Evolutionary conservation across 2,329 filamentous ascomycete genomes (phyloP).

Genomic region (Beauveria varroae): DNA sequence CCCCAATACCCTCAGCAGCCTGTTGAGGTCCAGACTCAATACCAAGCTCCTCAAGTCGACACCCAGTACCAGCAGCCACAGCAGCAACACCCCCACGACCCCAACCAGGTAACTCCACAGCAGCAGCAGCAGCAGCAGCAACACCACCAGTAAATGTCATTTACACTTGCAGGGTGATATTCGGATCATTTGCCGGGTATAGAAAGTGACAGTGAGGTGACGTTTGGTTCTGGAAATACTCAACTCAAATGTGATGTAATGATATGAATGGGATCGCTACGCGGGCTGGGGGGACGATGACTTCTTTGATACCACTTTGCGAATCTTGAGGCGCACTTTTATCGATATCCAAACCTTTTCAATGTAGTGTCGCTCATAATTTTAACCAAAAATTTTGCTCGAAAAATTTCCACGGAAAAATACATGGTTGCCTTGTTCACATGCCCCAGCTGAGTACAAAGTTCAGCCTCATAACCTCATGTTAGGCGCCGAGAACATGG

Average conservation of each 20-base stretch:
- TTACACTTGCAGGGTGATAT: not conserved
- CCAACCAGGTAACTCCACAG: constrained; percentile 15
- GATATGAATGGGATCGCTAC: not conserved
- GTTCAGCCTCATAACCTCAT: not conserved
- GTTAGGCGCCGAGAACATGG: constrained; percentile 1
- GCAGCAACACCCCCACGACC: constrained; percentile 4
- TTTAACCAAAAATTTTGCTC: not conserved
- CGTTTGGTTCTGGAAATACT: not conserved
- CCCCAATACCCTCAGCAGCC: constrained; percentile 9
- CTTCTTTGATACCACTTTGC: constrained; percentile 9
- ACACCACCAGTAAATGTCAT: not conserved
- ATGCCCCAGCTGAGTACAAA: not conserved
- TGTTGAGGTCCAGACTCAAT: constrained; percentile 4
- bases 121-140: constrained; percentile 14
- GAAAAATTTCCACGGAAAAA: too few relatives aligned
- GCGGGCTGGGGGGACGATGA: not conserved
- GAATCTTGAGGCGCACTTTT: not conserved
- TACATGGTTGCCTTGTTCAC: too few relatives aligned
- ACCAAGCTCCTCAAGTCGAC: not conserved
- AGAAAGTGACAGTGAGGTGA: too few relatives aligned
- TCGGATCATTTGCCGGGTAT: not conserved
- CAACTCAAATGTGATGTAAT: not conserved
- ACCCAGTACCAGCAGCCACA: not conserved
- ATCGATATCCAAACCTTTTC: not conserved
- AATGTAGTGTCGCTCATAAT: not conserved